phyloP scores from a whole-genome alignment of 2,329 filamentous ascomycete species.

The Periconia macrospinosa region DNA sequence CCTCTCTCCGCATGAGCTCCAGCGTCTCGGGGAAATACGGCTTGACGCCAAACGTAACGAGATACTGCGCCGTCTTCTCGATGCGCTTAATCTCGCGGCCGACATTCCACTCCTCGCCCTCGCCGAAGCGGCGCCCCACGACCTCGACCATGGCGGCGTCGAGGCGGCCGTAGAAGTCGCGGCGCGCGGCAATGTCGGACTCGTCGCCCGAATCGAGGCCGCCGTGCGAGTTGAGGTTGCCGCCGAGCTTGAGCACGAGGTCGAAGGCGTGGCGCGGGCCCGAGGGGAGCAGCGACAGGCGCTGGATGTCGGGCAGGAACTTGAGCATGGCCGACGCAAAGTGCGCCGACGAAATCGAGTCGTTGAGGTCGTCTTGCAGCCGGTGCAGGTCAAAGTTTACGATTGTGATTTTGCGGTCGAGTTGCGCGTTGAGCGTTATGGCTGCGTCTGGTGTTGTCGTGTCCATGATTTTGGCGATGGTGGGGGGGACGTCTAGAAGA shows the following conservation, averaged over 20 bases:
- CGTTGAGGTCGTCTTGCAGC: conserved; percentile 58
- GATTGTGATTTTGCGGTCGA: conserved; percentile 61
- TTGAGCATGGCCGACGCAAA: conserved; percentile 59
- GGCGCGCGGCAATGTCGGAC: conserved; percentile 51
- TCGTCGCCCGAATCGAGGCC: conserved; percentile 53
- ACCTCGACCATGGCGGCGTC: conserved; percentile 57
- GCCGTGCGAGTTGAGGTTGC: conserved; percentile 59
- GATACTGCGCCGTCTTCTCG: conserved; percentile 57
- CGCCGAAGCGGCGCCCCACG: conserved; percentile 54
- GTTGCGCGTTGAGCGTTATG: conserved; percentile 56
- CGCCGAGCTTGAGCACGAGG: conserved; percentile 57
- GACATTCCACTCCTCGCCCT: conserved; percentile 56
- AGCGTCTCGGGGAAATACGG: conserved; percentile 57
- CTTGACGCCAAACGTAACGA: conserved; percentile 56
- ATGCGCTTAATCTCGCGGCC: conserved; percentile 57
- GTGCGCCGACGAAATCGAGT: conserved; percentile 55
- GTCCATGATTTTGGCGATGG: conserved; percentile 58
- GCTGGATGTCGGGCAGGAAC: conserved; percentile 57
- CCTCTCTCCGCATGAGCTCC: conserved; percentile 51
- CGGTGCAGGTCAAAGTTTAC: conserved; percentile 61
- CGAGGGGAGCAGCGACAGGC: conserved; percentile 51
- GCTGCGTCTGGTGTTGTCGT: conserved; percentile 52
- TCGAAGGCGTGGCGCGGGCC: conserved; percentile 56
- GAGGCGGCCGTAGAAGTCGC: conserved; percentile 53
- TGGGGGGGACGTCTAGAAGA: conserved; percentile 55